Conservation (phyloP, 441 rosid genomes). For the Flueggea neowawraea region DNA sequence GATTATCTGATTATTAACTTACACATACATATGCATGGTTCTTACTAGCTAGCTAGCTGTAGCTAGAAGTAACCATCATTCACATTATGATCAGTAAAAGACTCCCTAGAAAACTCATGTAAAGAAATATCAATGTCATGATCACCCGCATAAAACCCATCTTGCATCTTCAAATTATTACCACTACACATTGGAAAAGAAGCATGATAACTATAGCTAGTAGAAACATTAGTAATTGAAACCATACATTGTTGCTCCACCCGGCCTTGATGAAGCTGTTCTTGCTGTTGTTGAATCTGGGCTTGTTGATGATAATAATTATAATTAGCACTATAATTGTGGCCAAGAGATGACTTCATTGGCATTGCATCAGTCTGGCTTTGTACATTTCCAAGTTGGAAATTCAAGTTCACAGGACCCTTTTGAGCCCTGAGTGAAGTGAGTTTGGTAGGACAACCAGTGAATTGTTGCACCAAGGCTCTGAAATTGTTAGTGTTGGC, state of each 20-base stretch:
- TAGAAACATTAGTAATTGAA: neutral
- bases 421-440: conserved; percentile 17
- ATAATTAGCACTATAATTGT: neutral
- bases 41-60: neutral
- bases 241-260: conserved; percentile 4
- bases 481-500: conserved; percentile 60
- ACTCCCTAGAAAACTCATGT: conserved; percentile 11
- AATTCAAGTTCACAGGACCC: conserved; percentile 51
- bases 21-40: neutral
- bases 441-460: conserved; percentile 44
- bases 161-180: conserved; percentile 6
- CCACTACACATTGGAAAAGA: neutral
- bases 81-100: neutral
- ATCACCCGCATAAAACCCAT: conserved; percentile 16
- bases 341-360: conserved; percentile 1
- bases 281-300: conserved; percentile 9
- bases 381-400: conserved; percentile 23
- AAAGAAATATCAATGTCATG: conserved; percentile 18
- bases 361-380: conserved; percentile 7
- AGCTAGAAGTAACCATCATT: neutral
- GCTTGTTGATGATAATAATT: neutral
- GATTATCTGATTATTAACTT: too few species aligned
- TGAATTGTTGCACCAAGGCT: conserved; percentile 66
- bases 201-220: conserved; percentile 1
- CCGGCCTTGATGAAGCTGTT: neutral